Percentiles rank a stretch among this genome's conserved stretches.
These are phyloP conservation scores for Rhodotorula graminis DNA, from an alignment of 768 basidiomycete genomes.

Conservation along the genomic window DNA sequence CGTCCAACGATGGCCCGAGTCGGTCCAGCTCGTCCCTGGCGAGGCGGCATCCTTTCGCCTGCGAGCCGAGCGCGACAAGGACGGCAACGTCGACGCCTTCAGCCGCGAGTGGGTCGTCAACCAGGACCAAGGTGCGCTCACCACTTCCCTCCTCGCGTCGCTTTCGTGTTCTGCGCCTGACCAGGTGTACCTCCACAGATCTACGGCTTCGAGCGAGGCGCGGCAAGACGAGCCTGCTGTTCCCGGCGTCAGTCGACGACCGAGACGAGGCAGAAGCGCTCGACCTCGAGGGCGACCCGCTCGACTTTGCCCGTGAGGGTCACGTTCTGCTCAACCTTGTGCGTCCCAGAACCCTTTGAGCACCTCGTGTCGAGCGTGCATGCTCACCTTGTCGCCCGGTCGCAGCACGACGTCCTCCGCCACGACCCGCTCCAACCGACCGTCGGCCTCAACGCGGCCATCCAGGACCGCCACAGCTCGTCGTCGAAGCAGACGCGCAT, in stretches of 20 bases:
- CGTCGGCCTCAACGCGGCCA: conserved; percentile 19
- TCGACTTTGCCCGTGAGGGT: background rate
- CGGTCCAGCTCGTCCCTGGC: conserved; percentile 3
- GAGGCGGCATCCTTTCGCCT: background rate
- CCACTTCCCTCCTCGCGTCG: background rate
- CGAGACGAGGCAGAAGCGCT: conserved; percentile 6
- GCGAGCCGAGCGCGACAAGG: background rate
- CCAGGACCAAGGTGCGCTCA: conserved; percentile 4
- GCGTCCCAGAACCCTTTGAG: background rate
- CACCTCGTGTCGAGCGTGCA: too few relatives aligned
- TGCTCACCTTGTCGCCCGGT: background rate
- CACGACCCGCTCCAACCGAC: conserved; percentile 20
- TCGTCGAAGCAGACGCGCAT: background rate
- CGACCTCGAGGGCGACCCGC: conserved; percentile 16
- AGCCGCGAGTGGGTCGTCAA: conserved; percentile 6
- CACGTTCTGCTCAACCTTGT: conserved; percentile 7
- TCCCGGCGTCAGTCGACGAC: background rate
- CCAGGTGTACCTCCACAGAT: background rate
- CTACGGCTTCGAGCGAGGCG: background rate
- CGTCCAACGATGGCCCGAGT: conserved; percentile 23
- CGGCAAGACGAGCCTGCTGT: background rate
- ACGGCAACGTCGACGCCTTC: conserved; percentile 6
- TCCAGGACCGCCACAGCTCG: background rate
- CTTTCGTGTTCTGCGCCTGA: background rate
- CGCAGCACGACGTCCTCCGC: conserved; percentile 1